Evolutionary conservation across 169 alveolate species (phyloP).

Genomic region (Eimeria sp.): DNA sequence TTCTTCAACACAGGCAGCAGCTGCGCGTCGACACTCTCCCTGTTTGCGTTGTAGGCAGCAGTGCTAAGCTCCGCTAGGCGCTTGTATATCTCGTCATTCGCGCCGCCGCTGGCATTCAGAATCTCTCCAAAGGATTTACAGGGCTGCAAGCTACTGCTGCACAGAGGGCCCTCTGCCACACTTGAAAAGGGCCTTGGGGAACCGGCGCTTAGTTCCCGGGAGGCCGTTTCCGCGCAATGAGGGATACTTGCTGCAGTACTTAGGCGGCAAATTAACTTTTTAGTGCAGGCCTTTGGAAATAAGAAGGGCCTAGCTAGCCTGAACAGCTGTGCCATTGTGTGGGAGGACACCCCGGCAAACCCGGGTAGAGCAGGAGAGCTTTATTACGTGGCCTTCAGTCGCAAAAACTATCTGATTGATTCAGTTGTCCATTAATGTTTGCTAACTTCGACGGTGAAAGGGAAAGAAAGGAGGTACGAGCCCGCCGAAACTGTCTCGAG

Average conservation of each 20-base stretch:
- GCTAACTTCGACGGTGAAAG: not conserved
- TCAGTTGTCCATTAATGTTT: not conserved
- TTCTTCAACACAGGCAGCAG: slow-evolving; percentile 70
- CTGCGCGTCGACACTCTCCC: slow-evolving; percentile 41
- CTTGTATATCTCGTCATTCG: not conserved
- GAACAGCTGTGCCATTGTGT: slow-evolving; percentile 11
- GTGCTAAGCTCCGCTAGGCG: slow-evolving; percentile 51
- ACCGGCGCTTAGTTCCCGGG: not conserved
- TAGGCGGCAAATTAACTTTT: not conserved
- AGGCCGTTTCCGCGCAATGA: not conserved
- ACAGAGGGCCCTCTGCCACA: not conserved
- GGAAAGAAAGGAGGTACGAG: not conserved
- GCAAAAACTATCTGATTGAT: not conserved
- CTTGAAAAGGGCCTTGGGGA: not conserved
- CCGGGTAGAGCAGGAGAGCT: not conserved
- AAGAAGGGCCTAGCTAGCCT: slow-evolving; percentile 8
- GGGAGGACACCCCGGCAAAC: not conserved
- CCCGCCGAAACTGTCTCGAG: not conserved
- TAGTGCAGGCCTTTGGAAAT: slow-evolving; percentile 22
- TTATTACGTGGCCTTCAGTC: not conserved
- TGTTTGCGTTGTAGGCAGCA: slow-evolving; percentile 23
- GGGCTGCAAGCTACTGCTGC: not conserved
- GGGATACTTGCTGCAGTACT: not conserved
- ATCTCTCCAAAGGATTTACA: slow-evolving; percentile 14
- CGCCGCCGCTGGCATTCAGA: not conserved